phyloP scores from a whole-genome alignment of 331 rosid genomes.

The Acacia concinna region DNA sequence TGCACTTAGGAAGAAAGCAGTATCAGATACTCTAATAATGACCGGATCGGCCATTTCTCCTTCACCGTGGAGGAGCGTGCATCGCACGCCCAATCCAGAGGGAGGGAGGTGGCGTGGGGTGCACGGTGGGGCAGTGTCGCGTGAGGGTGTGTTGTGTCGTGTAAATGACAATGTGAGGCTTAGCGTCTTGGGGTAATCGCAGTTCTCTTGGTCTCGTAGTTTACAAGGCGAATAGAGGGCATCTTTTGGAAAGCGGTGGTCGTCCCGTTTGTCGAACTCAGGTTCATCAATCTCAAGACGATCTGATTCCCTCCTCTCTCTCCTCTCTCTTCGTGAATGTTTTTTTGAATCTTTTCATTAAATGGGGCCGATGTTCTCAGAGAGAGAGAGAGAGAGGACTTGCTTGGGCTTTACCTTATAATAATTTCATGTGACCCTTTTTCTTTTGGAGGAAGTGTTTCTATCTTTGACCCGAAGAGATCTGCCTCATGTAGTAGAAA shows the following conservation, averaged over 20 bases:
- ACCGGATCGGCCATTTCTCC: background rate
- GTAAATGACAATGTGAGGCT: constrained; percentile 37
- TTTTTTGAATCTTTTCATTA: constrained; percentile 77
- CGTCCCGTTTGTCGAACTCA: constrained; percentile 72
- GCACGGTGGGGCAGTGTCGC: constrained; percentile 49
- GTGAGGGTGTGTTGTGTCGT: constrained; percentile 53
- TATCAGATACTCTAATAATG: constrained; percentile 43
- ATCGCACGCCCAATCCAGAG: background rate
- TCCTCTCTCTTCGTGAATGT: constrained; percentile 39
- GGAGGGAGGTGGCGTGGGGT: background rate
- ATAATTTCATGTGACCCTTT: constrained; percentile 19
- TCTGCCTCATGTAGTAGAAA: constrained; percentile 29
- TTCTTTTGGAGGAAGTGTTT: constrained; percentile 48
- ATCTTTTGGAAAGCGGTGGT: constrained; percentile 99
- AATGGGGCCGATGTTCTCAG: constrained; percentile 51
- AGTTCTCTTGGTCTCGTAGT: constrained; percentile 40
- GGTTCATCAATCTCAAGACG: constrained; percentile 92
- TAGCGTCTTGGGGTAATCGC: constrained; percentile 65
- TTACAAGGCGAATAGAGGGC: constrained; percentile 69
- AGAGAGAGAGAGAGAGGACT: no score
- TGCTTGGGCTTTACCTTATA: constrained; percentile 34
- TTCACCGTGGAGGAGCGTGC: background rate
- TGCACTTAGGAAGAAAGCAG: constrained; percentile 27
- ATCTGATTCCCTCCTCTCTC: constrained; percentile 67
- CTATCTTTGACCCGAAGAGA: constrained; percentile 65